Evolutionary conservation across 208 protist genomes (phyloP).

Genomic region (Trypanosoma caninum): DNA sequence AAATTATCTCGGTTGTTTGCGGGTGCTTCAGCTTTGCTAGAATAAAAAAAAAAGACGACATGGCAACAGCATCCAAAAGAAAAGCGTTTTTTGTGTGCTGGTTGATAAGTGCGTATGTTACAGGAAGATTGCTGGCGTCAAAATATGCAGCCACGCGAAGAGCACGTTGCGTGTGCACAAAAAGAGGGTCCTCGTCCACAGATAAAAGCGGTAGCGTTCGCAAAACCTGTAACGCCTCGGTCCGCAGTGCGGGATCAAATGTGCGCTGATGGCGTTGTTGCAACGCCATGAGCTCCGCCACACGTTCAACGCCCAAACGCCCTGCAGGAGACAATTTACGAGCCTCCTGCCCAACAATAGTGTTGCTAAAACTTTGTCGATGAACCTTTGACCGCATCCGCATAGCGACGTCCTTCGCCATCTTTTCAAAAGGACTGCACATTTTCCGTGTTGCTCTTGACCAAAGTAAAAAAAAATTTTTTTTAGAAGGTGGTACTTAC

Average conservation of each 20-base stretch:
- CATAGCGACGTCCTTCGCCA: constrained; percentile 43
- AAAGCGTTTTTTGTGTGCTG: constrained; percentile 71
- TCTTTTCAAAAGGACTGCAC: constrained; percentile 32
- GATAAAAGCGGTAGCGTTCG: constrained; percentile 66
- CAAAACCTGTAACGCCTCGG: constrained; percentile 44
- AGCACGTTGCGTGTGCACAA: constrained; percentile 39
- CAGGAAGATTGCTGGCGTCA: constrained; percentile 28
- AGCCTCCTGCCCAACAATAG: constrained; percentile 17
- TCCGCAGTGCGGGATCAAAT: constrained; percentile 37
- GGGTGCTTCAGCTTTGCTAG: constrained; percentile 50
- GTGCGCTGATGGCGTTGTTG: constrained; percentile 38
- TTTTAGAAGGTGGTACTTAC: constrained; percentile 3
- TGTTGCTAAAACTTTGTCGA: constrained; percentile 42
- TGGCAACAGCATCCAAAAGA: constrained; percentile 52
- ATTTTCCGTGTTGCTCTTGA: too few species aligned
- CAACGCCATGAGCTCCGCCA: constrained; percentile 42
- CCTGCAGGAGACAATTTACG: constrained; percentile 22
- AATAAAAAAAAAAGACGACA: constrained; percentile 37
- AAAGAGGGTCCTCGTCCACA: constrained; percentile 67
- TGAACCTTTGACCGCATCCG: constrained; percentile 69
- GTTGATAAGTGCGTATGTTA: constrained; percentile 71
- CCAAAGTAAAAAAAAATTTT: too few species aligned
- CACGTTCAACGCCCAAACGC: constrained; percentile 29
- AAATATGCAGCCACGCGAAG: constrained; percentile 70
- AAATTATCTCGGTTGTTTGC: constrained; percentile 50